Conservation (phyloP, 2,329 filamentous ascomycete species). For the Fusarium continuum region DNA sequence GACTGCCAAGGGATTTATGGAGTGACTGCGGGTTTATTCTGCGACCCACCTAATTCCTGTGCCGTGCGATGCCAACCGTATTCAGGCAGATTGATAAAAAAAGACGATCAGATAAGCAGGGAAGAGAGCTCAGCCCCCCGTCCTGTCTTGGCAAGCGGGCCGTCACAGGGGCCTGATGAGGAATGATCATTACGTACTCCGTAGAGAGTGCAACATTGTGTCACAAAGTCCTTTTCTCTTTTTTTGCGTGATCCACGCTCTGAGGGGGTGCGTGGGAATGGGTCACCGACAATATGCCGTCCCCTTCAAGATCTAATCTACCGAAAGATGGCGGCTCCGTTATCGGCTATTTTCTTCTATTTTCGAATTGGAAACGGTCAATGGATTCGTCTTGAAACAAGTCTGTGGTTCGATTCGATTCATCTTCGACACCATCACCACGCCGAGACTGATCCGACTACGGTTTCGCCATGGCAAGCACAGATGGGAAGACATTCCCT, state of each 20-base stretch:
- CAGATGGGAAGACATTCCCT: constrained; percentile 40
- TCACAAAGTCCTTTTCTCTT: too few species aligned
- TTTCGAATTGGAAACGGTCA: not conserved
- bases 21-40: too few species aligned
- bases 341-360: not conserved
- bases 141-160: not conserved
- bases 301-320: not conserved
- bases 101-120: not conserved
- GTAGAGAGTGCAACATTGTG: too few species aligned
- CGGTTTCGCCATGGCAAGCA: constrained; percentile 40
- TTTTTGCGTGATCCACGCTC: too few species aligned
- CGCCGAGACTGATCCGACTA: too few species aligned
- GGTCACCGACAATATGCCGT: not conserved
- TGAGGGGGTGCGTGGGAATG: not conserved
- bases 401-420: not conserved
- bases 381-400: not conserved
- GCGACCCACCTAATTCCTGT: too few species aligned
- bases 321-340: not conserved
- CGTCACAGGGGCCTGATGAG: not conserved
- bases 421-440: not conserved
- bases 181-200: not conserved
- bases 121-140: too few species aligned
- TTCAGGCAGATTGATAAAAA: not conserved
- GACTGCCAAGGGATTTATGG: too few species aligned
- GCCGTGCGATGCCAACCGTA: too few species aligned